Base-by-base conservation (phyloP, 352 stramenopile species). In the Globisporangium ultimum region DNA sequence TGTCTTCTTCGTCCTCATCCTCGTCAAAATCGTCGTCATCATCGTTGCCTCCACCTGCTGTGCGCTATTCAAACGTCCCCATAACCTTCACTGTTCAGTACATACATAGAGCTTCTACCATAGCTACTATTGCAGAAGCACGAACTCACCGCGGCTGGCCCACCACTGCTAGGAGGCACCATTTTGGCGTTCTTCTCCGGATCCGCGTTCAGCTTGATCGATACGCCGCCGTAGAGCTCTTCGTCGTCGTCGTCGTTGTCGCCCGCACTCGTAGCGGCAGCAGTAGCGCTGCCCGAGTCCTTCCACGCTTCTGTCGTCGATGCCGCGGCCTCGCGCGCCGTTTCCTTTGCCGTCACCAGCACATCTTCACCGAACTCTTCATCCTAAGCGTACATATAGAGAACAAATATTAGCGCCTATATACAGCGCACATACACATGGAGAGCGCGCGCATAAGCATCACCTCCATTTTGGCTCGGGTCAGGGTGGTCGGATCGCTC, bases 341-440 rank as follows among this genome's bases (percentile, higher is more conserved):
- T 59, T 20, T 66, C 55, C 22, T 58, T 53, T 48, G 60, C 34
- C 5, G 53, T 53, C 11, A 84, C 70, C 61, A 93, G 64, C 63
- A 93, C 80, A 46, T 91, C 80, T 46, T 91, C 82, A 2, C 82
- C 82, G 57, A 91, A 93, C 24, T 91, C 84, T 53, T 91, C 82
- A 68, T 93, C 84, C 73, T 91, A 60, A 13, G 53, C 21, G 42
- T 15, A 58, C 22, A 45, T 60, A 20, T 28, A 38, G 2, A 5
- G 11, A 34, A 22, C 6, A 28, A 50, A 6, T 21, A 24, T 38
- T 6, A 28, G 15, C 11, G 15, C 17, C n/a, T 34, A 6, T 34
- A 21, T 10, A 7, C 22, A 2, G 21, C 40, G 17, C 15, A 55
- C 42, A 15, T 8, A 36, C 3, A 43, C 28, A 40, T n/a, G 20